Conservation (phyloP, 352 stramenopile species). For the Aphanomyces cochlioides region DNA sequence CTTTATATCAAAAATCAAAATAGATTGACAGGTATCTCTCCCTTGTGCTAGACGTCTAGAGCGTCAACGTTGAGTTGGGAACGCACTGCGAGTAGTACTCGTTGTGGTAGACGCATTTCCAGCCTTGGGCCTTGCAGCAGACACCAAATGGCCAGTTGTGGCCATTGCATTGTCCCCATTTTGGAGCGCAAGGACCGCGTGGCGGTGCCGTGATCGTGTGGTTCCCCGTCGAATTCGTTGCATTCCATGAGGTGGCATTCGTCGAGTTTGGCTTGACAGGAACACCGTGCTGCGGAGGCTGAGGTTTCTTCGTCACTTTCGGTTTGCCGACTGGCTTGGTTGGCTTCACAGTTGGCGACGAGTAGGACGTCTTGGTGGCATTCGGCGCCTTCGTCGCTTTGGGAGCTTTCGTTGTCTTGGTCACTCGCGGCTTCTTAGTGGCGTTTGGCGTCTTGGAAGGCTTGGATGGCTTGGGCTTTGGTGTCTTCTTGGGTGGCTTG, state of each 20-base stretch:
- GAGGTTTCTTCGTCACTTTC: not conserved
- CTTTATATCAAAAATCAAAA: slow-evolving; percentile 6
- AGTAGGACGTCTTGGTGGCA: not conserved
- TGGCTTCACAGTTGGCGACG: not conserved
- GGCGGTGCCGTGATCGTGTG: not conserved
- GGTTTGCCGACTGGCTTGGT: not conserved
- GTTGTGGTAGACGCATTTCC: slow-evolving; percentile 22
- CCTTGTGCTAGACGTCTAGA: no score
- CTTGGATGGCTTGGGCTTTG: no score
- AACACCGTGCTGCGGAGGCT: no score
- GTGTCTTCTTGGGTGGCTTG: no score
- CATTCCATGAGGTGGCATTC: not conserved
- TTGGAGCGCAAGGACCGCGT: not conserved
- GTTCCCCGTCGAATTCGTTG: slow-evolving; percentile 4
- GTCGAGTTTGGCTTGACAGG: not conserved
- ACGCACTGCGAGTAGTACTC: slow-evolving; percentile 29
- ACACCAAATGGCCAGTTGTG: slow-evolving; percentile 28
- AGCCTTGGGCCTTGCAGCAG: slow-evolving; percentile 20
- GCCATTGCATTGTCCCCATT: slow-evolving; percentile 30
- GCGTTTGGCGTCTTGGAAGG: no score
- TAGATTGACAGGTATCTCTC: not conserved
- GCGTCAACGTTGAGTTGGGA: slow-evolving; percentile 4
- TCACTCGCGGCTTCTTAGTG: not conserved
- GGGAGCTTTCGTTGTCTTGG: not conserved
- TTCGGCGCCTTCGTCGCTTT: not conserved